These are phyloP conservation scores for Porphyrellus cyaneotinctus DNA, from an alignment of 768 basidiomycete species.

Conservation along the genomic window DNA sequence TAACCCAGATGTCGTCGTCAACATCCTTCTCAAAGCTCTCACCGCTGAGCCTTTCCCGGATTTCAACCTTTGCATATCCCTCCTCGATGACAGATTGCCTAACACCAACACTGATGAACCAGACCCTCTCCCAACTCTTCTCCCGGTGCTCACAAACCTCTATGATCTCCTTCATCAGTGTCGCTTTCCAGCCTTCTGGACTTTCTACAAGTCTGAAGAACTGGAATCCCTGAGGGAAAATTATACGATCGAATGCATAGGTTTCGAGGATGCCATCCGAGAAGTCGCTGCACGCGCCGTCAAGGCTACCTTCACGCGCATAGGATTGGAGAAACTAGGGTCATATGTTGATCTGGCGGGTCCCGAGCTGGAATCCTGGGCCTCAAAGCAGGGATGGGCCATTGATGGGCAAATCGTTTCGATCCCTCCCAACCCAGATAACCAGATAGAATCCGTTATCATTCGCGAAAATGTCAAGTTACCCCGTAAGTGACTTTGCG, in stretches of 20 bases:
- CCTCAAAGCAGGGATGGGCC: constrained; percentile 65
- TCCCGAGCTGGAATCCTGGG: constrained; percentile 53
- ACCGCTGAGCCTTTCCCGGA: constrained; percentile 84
- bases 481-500: constrained; percentile 53
- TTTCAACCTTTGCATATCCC: constrained; percentile 89
- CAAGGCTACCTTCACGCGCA: constrained; percentile 72
- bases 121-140: constrained; percentile 69
- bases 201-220: constrained; percentile 62
- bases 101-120: constrained; percentile 66
- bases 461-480: constrained; percentile 81
- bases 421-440: constrained; percentile 81
- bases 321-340: constrained; percentile 60
- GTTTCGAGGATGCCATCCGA: constrained; percentile 81
- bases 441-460: constrained; percentile 81
- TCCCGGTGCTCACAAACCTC: constrained; percentile 65
- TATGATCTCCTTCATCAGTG: constrained; percentile 75
- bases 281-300: constrained; percentile 75
- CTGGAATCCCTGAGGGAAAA: constrained; percentile 75
- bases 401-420: constrained; percentile 56
- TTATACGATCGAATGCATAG: constrained; percentile 78
- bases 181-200: constrained; percentile 87
- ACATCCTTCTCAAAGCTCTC: constrained; percentile 91
- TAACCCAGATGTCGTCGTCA: constrained; percentile 89
- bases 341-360: constrained; percentile 72
- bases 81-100: constrained; percentile 72